Evolutionary conservation across 371 early-diverging fungal genomes (phyloP).

Genomic region (Nosema bombycis): DNA sequence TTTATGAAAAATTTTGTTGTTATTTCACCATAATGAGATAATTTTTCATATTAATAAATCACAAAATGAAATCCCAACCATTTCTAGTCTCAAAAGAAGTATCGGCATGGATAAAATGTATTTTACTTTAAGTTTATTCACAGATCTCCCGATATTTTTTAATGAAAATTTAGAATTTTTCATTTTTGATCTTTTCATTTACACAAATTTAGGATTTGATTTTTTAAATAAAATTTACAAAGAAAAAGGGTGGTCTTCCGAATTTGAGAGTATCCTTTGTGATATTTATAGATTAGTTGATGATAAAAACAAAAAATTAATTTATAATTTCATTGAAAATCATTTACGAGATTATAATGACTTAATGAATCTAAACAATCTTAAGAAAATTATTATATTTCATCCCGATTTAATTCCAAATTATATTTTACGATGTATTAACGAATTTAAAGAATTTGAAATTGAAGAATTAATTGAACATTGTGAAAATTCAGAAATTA

Average conservation of each 20-base stretch:
- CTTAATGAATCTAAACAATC: not conserved
- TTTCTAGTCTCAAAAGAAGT: not conserved
- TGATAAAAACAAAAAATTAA: constrained; percentile 9
- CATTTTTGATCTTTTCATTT: constrained; percentile 22
- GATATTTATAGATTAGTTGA: constrained; percentile 25
- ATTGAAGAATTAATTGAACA: constrained; percentile 33
- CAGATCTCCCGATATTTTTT: not conserved
- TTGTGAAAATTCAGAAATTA: constrained; percentile 3
- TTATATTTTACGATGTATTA: constrained; percentile 23
- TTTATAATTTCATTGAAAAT: not conserved
- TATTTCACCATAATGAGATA: not conserved
- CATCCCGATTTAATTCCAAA: constrained; percentile 13
- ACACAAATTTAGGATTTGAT: not conserved
- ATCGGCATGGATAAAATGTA: constrained; percentile 14
- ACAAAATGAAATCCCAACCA: not conserved
- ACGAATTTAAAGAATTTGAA: constrained; percentile 22
- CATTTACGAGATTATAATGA: not conserved
- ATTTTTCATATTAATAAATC: constrained; percentile 16
- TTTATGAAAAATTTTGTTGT: not conserved
- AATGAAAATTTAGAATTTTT: constrained; percentile 6
- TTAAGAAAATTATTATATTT: constrained; percentile 23
- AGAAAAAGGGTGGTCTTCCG: not conserved
- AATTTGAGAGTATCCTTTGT: constrained; percentile 25
- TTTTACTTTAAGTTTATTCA: not conserved
- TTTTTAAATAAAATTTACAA: not conserved